A percentile compares a stretch with the other conserved stretches of the same genome.
phyloP scores from a whole-genome alignment of 1,284 basidiomycete species.

The Ceraceosorus guamensis region DNA sequence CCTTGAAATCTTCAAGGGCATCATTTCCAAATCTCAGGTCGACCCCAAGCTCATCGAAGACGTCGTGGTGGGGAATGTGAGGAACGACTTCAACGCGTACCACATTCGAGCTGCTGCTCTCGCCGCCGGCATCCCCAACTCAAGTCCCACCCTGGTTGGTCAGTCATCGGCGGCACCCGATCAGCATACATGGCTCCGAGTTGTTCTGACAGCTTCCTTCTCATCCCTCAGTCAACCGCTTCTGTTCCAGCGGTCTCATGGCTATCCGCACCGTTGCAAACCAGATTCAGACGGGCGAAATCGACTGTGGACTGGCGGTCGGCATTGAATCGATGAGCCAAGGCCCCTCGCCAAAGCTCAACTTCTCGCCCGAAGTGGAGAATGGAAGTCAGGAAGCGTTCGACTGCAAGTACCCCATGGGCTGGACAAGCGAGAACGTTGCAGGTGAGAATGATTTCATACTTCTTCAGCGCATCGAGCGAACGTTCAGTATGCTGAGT shows the following conservation, averaged over 20 bases:
- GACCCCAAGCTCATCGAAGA: constrained; percentile 67
- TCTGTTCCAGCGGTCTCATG: constrained; percentile 69
- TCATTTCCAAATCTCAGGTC: constrained; percentile 59
- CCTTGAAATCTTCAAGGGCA: constrained; percentile 52
- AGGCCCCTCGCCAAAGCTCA: constrained; percentile 21
- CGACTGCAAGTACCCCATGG: constrained; percentile 62
- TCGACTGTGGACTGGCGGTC: constrained; percentile 73
- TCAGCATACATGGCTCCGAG: too few species aligned
- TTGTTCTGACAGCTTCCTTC: constrained; percentile 54
- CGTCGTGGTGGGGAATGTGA: constrained; percentile 60
- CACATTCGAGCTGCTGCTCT: constrained; percentile 58
- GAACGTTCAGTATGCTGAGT: not conserved
- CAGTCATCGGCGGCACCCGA: constrained; percentile 66
- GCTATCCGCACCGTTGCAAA: constrained; percentile 73
- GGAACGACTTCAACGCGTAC: constrained; percentile 31
- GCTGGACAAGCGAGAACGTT: constrained; percentile 74
- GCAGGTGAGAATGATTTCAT: too few species aligned
- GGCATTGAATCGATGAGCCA: constrained; percentile 72
- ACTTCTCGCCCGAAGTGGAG: constrained; percentile 25
- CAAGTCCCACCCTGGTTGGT: constrained; percentile 65
- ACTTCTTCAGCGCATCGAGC: not conserved
- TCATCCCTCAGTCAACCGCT: constrained; percentile 50
- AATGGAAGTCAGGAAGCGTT: constrained; percentile 26
- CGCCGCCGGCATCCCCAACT: constrained; percentile 72
- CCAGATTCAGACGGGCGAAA: constrained; percentile 71